Percentiles rank a stretch among this genome's conserved stretches.
These are phyloP conservation scores for Pleoardoris graminearum DNA, from an alignment of 2,329 filamentous ascomycete species.

Conservation along the genomic window DNA sequence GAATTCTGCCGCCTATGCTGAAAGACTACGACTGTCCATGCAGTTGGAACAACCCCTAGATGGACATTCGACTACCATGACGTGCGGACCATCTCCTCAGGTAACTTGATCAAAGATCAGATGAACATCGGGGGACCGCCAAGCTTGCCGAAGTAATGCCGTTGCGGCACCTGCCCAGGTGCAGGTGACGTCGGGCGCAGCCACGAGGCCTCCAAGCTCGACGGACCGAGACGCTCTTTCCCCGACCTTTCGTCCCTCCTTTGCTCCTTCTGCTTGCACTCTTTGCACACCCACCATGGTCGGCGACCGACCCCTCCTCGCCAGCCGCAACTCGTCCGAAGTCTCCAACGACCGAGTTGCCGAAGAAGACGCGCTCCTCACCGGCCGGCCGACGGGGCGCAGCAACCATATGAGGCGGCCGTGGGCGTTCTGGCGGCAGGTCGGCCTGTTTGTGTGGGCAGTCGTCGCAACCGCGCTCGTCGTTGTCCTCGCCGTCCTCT, in stretches of 20 bases:
- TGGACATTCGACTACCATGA: no score
- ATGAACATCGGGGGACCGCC: no score
- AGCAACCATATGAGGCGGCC: slow-evolving; percentile 38
- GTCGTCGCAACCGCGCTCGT: slow-evolving; percentile 76
- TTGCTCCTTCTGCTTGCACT: not conserved
- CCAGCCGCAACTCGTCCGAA: slow-evolving; percentile 60
- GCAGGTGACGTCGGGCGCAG: no score
- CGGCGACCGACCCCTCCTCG: slow-evolving; percentile 57
- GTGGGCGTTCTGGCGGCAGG: slow-evolving; percentile 69
- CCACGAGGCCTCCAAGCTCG: no score
- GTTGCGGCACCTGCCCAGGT: no score
- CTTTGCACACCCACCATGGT: slow-evolving; percentile 37
- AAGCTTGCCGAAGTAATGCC: no score
- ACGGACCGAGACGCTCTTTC: no score
- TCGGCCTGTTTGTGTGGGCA: slow-evolving; percentile 80
- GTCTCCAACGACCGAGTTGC: slow-evolving; percentile 59
- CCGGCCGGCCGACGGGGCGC: slow-evolving; percentile 53
- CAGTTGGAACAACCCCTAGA: no score
- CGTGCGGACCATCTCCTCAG: no score
- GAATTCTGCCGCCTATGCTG: no score
- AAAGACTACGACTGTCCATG: no score
- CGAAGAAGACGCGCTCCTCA: slow-evolving; percentile 66
- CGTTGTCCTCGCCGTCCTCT: slow-evolving; percentile 78
- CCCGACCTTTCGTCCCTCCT: not conserved
- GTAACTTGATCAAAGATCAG: no score